These are phyloP conservation scores for Cordia subcordata DNA, from an alignment of 257 asterid species.

Conservation along the genomic window DNA sequence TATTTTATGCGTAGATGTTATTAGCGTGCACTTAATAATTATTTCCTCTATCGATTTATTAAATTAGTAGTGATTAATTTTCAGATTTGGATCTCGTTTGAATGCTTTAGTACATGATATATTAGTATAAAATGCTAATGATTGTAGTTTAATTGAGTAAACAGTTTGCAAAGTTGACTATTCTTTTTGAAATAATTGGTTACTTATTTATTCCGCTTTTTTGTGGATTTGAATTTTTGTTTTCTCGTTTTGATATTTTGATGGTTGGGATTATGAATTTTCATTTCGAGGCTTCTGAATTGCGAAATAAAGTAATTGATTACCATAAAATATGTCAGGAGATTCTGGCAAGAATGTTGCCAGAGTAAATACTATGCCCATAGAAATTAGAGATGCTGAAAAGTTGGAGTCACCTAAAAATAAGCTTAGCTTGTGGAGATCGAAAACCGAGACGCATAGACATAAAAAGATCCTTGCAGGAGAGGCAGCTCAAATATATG, in stretches of 20 bases:
- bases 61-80: too few species aligned
- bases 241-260: too few species aligned
- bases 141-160: neutral
- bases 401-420: slow-evolving; percentile 32
- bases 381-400: slow-evolving; percentile 39
- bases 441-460: slow-evolving; percentile 64
- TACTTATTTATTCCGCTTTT: neutral
- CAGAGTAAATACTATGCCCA: slow-evolving; percentile 43
- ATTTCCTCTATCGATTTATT: too few species aligned
- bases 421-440: slow-evolving; percentile 38
- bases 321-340: slow-evolving; percentile 37
- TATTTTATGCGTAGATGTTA: neutral
- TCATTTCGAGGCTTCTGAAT: neutral
- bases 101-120: too few species aligned
- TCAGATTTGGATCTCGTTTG: neutral
- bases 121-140: neutral
- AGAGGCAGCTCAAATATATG: slow-evolving; percentile 81
- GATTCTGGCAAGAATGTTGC: slow-evolving; percentile 33
- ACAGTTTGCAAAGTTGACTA: neutral
- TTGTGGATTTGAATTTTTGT: neutral
- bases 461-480: slow-evolving; percentile 41
- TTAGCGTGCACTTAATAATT: neutral
- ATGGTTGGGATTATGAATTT: neutral
- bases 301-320: slow-evolving; percentile 14
- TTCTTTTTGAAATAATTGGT: too few species aligned